Evolutionary conservation across 73 alveolate species (phyloP), one percentile per base, ranked within the genome.

Genomic region (Paramecium octaurelia): DNA sequence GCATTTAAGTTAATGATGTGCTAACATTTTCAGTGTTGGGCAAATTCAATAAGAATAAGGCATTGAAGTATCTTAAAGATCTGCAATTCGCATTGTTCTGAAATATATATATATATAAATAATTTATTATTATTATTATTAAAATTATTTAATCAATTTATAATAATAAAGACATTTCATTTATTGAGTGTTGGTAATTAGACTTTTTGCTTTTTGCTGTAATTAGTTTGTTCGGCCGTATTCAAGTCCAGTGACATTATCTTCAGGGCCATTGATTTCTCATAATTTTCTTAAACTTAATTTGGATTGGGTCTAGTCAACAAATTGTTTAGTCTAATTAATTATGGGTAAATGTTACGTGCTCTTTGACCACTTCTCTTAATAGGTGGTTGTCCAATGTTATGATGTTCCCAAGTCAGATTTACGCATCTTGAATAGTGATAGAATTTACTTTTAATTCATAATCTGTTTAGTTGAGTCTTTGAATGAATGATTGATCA

Each of bases 381-480:
- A 85, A 68, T 87, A 87, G 42, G 80, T 87, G 16, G 93, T 87
- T 36, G 64, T 87, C 93, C 93, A 87, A 58, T 87, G 93, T 87
- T 87, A 24, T n/a, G 88, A 60, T 16, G 93, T 87, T 11, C 88
- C 88, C 23, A 77, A 64, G 64, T 87, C 93, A 6, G 93, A 87
- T 60, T 87, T 87, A 59, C 93, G 70, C 50, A 87, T 27, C 93
- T 87, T 16, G 3, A 23, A 9, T 64, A 64, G 7, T 59, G n/a
- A n/a, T 14, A 14, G 27, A 29, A 35, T 2, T 59, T 87, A 87
- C 93, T 87, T 77, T 87, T 73, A 64, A 68, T 87, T 87, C 93
- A 38, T 64, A 87, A 48, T 87, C 86, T 60, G 69, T 58, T 73
- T 64, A 35, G 48, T 87, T 87, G 34, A 87, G 64, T 59, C 60